Conservation (phyloP, 106 monocot species). For the Allium fistulosum region DNA sequence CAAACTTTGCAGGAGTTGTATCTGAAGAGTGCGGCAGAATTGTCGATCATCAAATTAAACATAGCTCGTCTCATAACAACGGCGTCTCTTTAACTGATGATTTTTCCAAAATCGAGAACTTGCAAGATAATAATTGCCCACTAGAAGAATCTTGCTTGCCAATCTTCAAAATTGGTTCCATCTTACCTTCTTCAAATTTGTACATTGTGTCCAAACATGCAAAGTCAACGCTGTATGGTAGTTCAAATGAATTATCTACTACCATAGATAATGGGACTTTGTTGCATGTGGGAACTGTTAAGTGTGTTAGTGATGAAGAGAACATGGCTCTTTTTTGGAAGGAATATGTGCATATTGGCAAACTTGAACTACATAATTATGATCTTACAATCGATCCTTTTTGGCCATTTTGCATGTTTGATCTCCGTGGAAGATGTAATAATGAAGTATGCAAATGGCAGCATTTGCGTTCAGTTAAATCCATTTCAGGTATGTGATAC, state of each 20-base stretch:
- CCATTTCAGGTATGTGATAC: background rate
- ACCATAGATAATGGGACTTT: slow-evolving; percentile 5
- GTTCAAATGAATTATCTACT: background rate
- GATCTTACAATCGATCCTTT: slow-evolving; percentile 60
- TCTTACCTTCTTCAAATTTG: slow-evolving; percentile 30
- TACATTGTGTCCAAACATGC: slow-evolving; percentile 29
- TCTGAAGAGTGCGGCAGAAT: slow-evolving; percentile 2
- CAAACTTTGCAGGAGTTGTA: too few species aligned
- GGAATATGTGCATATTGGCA: slow-evolving; percentile 7
- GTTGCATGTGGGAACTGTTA: background rate
- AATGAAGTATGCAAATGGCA: slow-evolving; percentile 86
- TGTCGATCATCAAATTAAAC: background rate
- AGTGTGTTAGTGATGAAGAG: background rate
- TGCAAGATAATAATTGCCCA: slow-evolving; percentile 9
- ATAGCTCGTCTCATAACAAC: slow-evolving; percentile 8
- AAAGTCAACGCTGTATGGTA: slow-evolving; percentile 19
- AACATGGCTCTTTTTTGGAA: background rate
- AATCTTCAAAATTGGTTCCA: background rate
- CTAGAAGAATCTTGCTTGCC: slow-evolving; percentile 4
- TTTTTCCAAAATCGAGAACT: slow-evolving; percentile 6
- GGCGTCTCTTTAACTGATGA: slow-evolving; percentile 12
- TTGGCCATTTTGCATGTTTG: slow-evolving; percentile 89
- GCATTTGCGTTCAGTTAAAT: slow-evolving; percentile 37
- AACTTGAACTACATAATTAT: slow-evolving; percentile 5
- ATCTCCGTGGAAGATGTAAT: slow-evolving; percentile 95